phyloP scores from a whole-genome alignment of 1,284 basidiomycete species.

The Quambalaria eucalypti region DNA sequence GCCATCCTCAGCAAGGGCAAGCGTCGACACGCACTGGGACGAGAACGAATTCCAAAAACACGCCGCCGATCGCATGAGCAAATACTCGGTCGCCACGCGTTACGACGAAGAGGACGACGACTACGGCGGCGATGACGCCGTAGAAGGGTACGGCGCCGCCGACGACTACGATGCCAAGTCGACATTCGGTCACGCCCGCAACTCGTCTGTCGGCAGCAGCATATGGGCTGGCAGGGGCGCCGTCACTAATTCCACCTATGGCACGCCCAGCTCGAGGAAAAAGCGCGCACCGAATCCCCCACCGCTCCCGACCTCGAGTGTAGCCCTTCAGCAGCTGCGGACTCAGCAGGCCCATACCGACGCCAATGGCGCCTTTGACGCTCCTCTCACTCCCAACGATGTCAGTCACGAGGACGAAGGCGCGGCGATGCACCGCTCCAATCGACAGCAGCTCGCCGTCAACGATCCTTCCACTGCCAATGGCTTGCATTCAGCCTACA shows the following conservation, averaged over 20 bases:
- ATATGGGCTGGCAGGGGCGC: background rate
- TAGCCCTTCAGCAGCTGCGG: background rate
- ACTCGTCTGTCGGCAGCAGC: background rate
- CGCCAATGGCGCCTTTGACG: too few relatives aligned
- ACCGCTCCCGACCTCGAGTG: background rate
- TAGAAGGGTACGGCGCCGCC: background rate
- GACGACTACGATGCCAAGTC: background rate
- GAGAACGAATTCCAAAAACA: background rate
- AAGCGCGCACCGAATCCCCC: background rate
- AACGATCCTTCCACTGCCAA: too few relatives aligned
- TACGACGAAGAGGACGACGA: background rate
- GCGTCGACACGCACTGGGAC: background rate
- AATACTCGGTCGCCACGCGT: background rate
- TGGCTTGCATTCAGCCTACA: background rate
- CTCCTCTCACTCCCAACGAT: too few relatives aligned
- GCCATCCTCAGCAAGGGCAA: too few relatives aligned
- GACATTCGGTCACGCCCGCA: background rate
- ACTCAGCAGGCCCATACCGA: too few relatives aligned
- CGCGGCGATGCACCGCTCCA: too few relatives aligned
- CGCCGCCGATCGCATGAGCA: background rate
- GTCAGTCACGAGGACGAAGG: too few relatives aligned
- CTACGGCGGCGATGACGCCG: background rate
- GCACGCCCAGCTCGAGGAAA: too few relatives aligned
- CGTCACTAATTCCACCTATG: background rate
- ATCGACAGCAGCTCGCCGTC: too few relatives aligned